phyloP scores from a whole-genome alignment of 176 grass and related monocot genomes.

The Lolium rigidum region DNA sequence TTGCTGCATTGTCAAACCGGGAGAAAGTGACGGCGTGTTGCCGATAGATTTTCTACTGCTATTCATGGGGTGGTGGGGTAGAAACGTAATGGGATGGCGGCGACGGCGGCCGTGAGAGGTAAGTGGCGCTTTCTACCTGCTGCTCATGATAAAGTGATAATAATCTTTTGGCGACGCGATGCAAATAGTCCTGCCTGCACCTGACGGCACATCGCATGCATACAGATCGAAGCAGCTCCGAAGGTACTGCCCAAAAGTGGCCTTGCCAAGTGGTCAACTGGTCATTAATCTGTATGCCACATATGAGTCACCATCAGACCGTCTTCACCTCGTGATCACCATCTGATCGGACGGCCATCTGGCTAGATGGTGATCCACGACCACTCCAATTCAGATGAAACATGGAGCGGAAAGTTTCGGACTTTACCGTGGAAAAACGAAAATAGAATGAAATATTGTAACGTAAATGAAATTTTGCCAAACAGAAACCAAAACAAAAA shows the following conservation, averaged over 20 bases:
- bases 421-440: too few relatives aligned
- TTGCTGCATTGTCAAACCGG: slow-evolving; percentile 7
- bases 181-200: not conserved
- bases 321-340: too few relatives aligned
- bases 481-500: too few relatives aligned
- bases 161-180: too few relatives aligned
- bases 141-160: not conserved
- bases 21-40: slow-evolving; percentile 37
- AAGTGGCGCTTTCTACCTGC: not conserved
- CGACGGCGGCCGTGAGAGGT: not conserved
- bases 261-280: not conserved
- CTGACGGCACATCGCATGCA: not conserved
- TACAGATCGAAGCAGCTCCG: slow-evolving; percentile 44
- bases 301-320: too few relatives aligned
- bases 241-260: slow-evolving; percentile 10
- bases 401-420: too few relatives aligned
- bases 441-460: too few relatives aligned
- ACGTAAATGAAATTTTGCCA: too few relatives aligned
- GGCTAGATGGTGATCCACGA: too few relatives aligned
- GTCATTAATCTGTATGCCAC: too few relatives aligned
- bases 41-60: not conserved
- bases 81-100: not conserved
- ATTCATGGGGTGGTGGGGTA: not conserved
- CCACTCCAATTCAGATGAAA: too few relatives aligned
- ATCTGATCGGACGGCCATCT: too few relatives aligned